phyloP scores from a whole-genome alignment of 768 basidiomycete species.

The Pholiota molesta region DNA sequence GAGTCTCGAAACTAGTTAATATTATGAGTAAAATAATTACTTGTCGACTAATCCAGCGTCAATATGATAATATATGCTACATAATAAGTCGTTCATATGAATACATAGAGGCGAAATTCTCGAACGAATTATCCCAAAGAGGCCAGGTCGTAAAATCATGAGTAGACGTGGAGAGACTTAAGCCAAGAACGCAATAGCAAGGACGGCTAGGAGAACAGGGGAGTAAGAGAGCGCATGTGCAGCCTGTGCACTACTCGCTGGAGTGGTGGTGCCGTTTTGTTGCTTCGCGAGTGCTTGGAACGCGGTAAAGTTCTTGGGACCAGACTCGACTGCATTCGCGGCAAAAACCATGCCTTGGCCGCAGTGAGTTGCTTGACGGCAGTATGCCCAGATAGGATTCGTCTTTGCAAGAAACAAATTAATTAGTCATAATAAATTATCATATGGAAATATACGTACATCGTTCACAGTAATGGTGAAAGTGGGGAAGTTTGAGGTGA shows the following conservation, averaged over 20 bases:
- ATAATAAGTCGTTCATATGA: background rate
- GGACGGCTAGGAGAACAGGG: background rate
- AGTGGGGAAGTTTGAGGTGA: constrained; percentile 47
- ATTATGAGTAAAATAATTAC: background rate
- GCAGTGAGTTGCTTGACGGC: constrained; percentile 54
- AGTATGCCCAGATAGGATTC: constrained; percentile 58
- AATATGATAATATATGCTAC: background rate
- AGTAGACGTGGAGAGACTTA: background rate
- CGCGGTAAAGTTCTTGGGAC: constrained; percentile 55
- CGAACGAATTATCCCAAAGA: background rate
- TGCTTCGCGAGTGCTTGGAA: constrained; percentile 50
- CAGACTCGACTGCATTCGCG: constrained; percentile 52
- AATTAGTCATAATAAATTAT: constrained; percentile 2
- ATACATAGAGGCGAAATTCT: background rate
- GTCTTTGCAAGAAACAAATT: constrained; percentile 34
- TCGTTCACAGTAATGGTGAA: constrained; percentile 58
- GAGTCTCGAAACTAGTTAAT: background rate
- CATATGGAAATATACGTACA: constrained; percentile 29
- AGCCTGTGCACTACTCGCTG: constrained; percentile 8
- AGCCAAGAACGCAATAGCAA: constrained; percentile 9
- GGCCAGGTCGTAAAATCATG: background rate
- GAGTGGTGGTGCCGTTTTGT: constrained; percentile 40
- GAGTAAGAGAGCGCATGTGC: background rate
- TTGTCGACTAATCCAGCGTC: background rate
- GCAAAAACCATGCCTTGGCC: constrained; percentile 63